Base-by-base conservation (phyloP, 2,329 filamentous ascomycete species). In the Arthrobotrys sphaeroides region DNA sequence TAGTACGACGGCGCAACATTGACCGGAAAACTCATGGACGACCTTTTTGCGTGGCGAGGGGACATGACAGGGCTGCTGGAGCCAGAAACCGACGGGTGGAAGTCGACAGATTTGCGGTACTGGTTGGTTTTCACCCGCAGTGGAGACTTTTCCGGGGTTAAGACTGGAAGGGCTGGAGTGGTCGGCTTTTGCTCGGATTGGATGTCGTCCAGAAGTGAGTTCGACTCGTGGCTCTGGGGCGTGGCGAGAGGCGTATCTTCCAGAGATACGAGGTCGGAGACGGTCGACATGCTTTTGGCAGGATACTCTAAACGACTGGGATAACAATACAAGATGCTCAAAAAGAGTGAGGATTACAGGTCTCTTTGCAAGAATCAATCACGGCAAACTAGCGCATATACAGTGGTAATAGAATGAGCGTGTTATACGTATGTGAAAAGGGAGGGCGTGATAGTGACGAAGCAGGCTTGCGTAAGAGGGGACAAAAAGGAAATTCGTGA, bases 401-500 rank as follows among this genome's bases (percentile, higher is more conserved):
- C 33, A 18, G 49, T 22, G 31, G 31, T 28, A 38, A 55, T 51
- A 40, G 49, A 66, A 51, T 47, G 62, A 66, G 45, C 28, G 61
- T 53, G 36, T 66, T 66, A 66, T 55, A 66, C n/a, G n/a, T n/a
- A n/a, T n/a, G n/a, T n/a, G n/a, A n/a, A n/a, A 55, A 66, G 31
- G 36, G 33, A 66, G 62, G 9, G 33, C 43, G 60, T 65, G 42
- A 51, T 33, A 40, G 42, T 65, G 45, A 38, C 36, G 24, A 55
- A 55, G 51, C 51, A 38, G 47, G 33, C 45, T 64, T 62, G 55
- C 67, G 67, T 64, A 72, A 72, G 60, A 28, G 22, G 20, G 28
- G 20, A 53, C 24, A 61, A 64, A 68, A 74, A 74, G 70, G 70
- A 68, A 74, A 74, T 74, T 74, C 70, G 70, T 74, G 70, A 74